A percentile compares a stretch with the other conserved stretches of the same genome.
These are phyloP conservation scores for Ophiostoma ulmi DNA, from an alignment of 2,329 filamentous ascomycete genomes.

Conservation along the genomic window DNA sequence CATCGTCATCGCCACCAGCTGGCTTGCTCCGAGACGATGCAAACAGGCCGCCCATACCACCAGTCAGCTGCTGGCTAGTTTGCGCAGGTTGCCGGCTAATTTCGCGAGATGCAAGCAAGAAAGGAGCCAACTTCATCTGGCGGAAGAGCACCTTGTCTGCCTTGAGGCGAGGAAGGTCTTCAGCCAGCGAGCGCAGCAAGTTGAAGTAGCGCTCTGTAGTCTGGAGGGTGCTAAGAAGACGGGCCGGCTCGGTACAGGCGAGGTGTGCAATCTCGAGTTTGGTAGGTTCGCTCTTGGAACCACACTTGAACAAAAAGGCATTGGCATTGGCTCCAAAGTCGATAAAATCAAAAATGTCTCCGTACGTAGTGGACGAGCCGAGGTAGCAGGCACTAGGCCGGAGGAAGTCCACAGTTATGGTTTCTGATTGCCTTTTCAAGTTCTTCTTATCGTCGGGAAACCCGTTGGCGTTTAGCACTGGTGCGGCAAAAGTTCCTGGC, in stretches of 20 bases:
- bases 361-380: slow-evolving; percentile 64
- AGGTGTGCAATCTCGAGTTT: slow-evolving; percentile 78
- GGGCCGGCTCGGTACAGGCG: slow-evolving; percentile 76
- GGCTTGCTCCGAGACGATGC: slow-evolving; percentile 32
- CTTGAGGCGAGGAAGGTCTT: slow-evolving; percentile 63
- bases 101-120: slow-evolving; percentile 80
- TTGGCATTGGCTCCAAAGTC: slow-evolving; percentile 88
- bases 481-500: not conserved
- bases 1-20: slow-evolving; percentile 47
- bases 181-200: slow-evolving; percentile 73
- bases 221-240: slow-evolving; percentile 73
- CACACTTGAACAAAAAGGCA: slow-evolving; percentile 78
- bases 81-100: slow-evolving; percentile 39
- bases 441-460: slow-evolving; percentile 31
- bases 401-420: slow-evolving; percentile 46
- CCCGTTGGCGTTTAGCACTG: slow-evolving; percentile 14
- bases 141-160: slow-evolving; percentile 73
- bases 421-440: slow-evolving; percentile 16
- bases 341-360: slow-evolving; percentile 93
- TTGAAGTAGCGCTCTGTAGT: slow-evolving; percentile 80
- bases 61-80: not conserved
- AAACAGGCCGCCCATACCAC: slow-evolving; percentile 8
- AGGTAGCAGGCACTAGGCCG: slow-evolving; percentile 74
- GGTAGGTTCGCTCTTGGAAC: slow-evolving; percentile 86
- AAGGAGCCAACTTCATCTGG: slow-evolving; percentile 68